Evolutionary conservation across 768 basidiomycete species (phyloP), one percentile per base, ranked within the genome.

Genomic region (Dioszegia crocea): DNA sequence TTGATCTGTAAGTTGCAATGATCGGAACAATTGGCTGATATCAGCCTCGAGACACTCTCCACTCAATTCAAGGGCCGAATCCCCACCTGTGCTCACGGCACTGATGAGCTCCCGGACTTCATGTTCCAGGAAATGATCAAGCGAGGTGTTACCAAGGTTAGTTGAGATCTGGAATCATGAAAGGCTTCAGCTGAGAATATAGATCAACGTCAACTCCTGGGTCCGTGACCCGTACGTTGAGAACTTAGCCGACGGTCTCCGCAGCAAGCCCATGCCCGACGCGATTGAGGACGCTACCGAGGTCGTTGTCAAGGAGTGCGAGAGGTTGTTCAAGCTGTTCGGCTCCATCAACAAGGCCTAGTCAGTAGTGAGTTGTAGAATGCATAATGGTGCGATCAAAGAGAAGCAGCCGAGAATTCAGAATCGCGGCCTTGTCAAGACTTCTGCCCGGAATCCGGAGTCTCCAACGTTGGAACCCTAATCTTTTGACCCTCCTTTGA

Each of bases 191-290:
- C n/a, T n/a, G n/a, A n/a, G n/a, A n/a, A n/a, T n/a, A n/a, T 55
- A 75, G 74, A 68, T 76, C 64, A 76, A 76, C 69, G 66, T 76
- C 66, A 76, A 76, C 61, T 74, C 73, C n/a, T 76, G 74, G 74
- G 59, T 61, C 48, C 62, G 74, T 23, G 74, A 76, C 52, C 74
- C 74, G 27, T 71, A 71, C 53, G 59, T 55, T 46, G 66, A 62
- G 30, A 56, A 63, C 6, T 52, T 69, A 4, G 59, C 60, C 11
- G 56, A 70, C 44, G 64, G 61, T 4, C 56, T 74, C 5, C 57
- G 56, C 1, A 54, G 55, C n/a, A 68, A 63, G 30, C 68, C 74
- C 6, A 71, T 75, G 65, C 76, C 76, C 1, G 75, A 76, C n/a
- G 65, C 72, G 11, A 59, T 63, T 49, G 74, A 75, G 39, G 70